Percentiles rank a stretch among this genome's conserved stretches.
phyloP scores from a whole-genome alignment of 768 basidiomycete species.

The Boletus sp. region DNA sequence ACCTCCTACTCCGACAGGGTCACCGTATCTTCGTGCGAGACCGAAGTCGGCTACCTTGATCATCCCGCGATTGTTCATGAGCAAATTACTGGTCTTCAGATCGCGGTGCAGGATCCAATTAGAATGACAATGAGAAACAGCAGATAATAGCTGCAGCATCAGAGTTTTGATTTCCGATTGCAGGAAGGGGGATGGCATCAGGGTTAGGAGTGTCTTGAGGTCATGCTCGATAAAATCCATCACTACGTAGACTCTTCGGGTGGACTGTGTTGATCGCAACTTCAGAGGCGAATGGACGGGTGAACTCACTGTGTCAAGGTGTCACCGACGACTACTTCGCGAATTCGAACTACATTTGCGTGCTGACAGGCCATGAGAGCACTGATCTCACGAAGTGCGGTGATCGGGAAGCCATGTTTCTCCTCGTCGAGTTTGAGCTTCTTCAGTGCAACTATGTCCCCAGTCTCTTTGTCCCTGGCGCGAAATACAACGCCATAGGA shows the following conservation, averaged over 20 bases:
- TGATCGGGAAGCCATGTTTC: slow-evolving; percentile 98
- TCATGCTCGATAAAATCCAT: slow-evolving; percentile 99
- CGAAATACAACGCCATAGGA: slow-evolving; percentile 97
- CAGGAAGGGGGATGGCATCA: slow-evolving; percentile 95
- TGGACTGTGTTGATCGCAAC: slow-evolving; percentile 8
- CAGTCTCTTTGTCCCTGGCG: slow-evolving; percentile 91
- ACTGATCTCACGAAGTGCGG: slow-evolving; percentile 90
- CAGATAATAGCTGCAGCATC: slow-evolving; percentile 89
- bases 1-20: slow-evolving; percentile 93
- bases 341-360: slow-evolving; percentile 94
- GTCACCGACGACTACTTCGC: slow-evolving; percentile 97
- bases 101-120: slow-evolving; percentile 99
- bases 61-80: slow-evolving; percentile 98
- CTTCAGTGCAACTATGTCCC: slow-evolving; percentile 95
- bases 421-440: slow-evolving; percentile 98
- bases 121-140: slow-evolving; percentile 88
- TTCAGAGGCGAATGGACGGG: slow-evolving; percentile 3
- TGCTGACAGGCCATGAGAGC: slow-evolving; percentile 94
- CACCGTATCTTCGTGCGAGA: slow-evolving; percentile 91
- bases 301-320: slow-evolving; percentile 94
- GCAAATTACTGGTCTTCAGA: slow-evolving; percentile 92
- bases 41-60: slow-evolving; percentile 99
- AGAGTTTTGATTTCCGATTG: slow-evolving; percentile 99
- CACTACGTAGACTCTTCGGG: slow-evolving; percentile 89
- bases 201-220: slow-evolving; percentile 88